Percentiles rank a stretch among this genome's conserved stretches.
phyloP scores from a whole-genome alignment of 2,329 filamentous ascomycete genomes.

The Fusarium verrucosum region DNA sequence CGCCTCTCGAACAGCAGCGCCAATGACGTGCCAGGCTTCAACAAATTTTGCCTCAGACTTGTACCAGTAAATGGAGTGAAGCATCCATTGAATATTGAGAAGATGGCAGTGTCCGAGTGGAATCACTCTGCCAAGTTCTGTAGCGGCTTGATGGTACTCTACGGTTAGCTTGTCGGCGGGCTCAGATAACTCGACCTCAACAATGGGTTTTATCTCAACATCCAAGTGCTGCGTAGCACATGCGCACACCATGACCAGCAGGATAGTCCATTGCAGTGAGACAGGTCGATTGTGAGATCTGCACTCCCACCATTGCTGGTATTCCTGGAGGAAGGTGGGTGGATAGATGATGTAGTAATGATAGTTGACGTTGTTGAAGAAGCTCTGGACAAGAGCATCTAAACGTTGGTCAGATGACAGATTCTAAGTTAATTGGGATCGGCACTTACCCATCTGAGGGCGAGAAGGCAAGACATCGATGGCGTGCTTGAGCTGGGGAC shows the following conservation, averaged over 20 bases:
- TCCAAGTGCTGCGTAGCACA: slow-evolving; percentile 49
- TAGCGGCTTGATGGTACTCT: slow-evolving; percentile 46
- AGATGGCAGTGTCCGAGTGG: slow-evolving; percentile 47
- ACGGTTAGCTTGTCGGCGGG: slow-evolving; percentile 41
- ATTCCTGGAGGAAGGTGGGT: slow-evolving; percentile 48
- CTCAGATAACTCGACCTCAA: slow-evolving; percentile 45
- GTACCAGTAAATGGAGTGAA: slow-evolving; percentile 51
- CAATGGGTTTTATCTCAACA: slow-evolving; percentile 42
- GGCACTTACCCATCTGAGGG: slow-evolving; percentile 47
- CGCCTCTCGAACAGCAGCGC: slow-evolving; percentile 47
- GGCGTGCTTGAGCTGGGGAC: slow-evolving; percentile 46
- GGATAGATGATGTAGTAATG: slow-evolving; percentile 53
- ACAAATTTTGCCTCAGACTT: slow-evolving; percentile 48
- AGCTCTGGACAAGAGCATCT: slow-evolving; percentile 51
- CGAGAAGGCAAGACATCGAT: slow-evolving; percentile 46
- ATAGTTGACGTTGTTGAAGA: slow-evolving; percentile 49
- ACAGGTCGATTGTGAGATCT: slow-evolving; percentile 43
- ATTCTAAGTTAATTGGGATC: too few species aligned
- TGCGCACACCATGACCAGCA: slow-evolving; percentile 51
- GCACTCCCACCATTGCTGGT: slow-evolving; percentile 48
- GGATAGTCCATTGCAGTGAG: slow-evolving; percentile 49
- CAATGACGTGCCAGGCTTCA: slow-evolving; percentile 50
- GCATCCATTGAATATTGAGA: slow-evolving; percentile 48
- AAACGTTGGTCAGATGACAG: neutral
- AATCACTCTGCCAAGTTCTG: slow-evolving; percentile 47